phyloP scores from a whole-genome alignment of 768 basidiomycete species.

The Sarcomyxa edulis region DNA sequence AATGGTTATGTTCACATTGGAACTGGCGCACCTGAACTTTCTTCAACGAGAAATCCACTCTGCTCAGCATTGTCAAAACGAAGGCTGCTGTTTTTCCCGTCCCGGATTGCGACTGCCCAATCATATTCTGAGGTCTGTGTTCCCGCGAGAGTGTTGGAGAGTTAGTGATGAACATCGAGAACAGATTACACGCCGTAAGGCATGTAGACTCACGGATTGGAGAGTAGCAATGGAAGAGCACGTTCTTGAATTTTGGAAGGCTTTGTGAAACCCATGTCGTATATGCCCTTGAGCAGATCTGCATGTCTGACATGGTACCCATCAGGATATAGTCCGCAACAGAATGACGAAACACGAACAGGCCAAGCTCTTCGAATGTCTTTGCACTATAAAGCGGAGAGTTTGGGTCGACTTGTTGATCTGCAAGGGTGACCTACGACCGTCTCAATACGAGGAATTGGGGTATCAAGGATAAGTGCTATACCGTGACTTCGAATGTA shows the following conservation, averaged over 20 bases:
- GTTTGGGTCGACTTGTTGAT: slow-evolving; percentile 92
- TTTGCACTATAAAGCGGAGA: slow-evolving; percentile 95
- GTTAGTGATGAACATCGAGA: background rate
- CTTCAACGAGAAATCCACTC: slow-evolving; percentile 78
- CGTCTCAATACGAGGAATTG: slow-evolving; percentile 8
- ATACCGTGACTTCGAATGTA: slow-evolving; percentile 81
- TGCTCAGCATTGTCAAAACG: slow-evolving; percentile 93
- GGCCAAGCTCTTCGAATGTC: slow-evolving; percentile 90
- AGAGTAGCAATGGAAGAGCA: slow-evolving; percentile 84
- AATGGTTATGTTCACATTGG: too few species aligned
- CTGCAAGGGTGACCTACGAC: slow-evolving; percentile 97
- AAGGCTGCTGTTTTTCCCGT: slow-evolving; percentile 99
- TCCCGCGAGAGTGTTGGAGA: slow-evolving; percentile 5
- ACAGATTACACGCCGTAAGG: background rate
- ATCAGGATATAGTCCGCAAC: background rate
- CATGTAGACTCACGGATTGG: slow-evolving; percentile 67
- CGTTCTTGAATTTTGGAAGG: slow-evolving; percentile 99
- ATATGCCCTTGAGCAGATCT: slow-evolving; percentile 90
- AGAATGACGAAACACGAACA: slow-evolving; percentile 49
- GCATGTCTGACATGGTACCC: slow-evolving; percentile 46
- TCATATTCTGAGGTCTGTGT: slow-evolving; percentile 95
- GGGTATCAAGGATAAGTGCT: slow-evolving; percentile 15
- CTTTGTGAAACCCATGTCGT: slow-evolving; percentile 93
- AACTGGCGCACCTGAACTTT: slow-evolving; percentile 80
- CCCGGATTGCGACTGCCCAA: slow-evolving; percentile 98